Evolutionary conservation across 2,329 filamentous ascomycete genomes (phyloP).

Genomic region (Trichophyton equinum): DNA sequence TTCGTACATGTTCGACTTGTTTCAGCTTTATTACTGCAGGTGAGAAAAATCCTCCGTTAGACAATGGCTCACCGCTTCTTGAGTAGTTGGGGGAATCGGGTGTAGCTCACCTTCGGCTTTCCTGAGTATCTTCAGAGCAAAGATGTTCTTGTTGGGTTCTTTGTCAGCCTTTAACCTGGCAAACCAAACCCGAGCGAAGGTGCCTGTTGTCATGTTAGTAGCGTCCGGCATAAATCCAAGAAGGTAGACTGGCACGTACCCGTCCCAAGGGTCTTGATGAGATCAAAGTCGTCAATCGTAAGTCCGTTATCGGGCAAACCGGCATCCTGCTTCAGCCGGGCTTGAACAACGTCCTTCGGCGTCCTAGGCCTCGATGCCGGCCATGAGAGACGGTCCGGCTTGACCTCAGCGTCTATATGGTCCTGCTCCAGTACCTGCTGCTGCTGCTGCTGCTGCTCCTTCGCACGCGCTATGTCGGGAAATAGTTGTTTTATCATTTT

Average conservation of each 20-base stretch:
- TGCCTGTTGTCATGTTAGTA: constrained; percentile 24
- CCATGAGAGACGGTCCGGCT: constrained; percentile 20
- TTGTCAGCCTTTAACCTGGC: constrained; percentile 30
- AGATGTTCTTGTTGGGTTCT: constrained; percentile 28
- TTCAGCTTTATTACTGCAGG: constrained; percentile 45
- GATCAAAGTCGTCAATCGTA: constrained; percentile 33
- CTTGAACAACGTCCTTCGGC: constrained; percentile 28
- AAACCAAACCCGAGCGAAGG: constrained; percentile 41
- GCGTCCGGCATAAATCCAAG: background rate
- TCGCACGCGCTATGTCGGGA: constrained; percentile 16
- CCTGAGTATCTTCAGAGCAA: constrained; percentile 39
- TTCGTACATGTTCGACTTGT: constrained; percentile 56
- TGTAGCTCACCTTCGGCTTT: constrained; percentile 37
- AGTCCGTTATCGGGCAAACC: constrained; percentile 28
- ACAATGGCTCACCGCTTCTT: background rate
- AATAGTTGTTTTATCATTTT: constrained; percentile 16
- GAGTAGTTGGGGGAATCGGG: background rate
- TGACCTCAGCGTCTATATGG: constrained; percentile 21
- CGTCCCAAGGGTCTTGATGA: constrained; percentile 39
- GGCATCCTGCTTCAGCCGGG: constrained; percentile 27
- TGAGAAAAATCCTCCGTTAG: constrained; percentile 10
- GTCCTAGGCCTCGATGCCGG: constrained; percentile 22
- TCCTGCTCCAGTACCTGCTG: constrained; percentile 11
- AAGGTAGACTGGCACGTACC: constrained; percentile 20
- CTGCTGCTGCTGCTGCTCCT: background rate